phyloP scores from a whole-genome alignment of 441 rosid genomes.

The Erodium chrysanthum region DNA sequence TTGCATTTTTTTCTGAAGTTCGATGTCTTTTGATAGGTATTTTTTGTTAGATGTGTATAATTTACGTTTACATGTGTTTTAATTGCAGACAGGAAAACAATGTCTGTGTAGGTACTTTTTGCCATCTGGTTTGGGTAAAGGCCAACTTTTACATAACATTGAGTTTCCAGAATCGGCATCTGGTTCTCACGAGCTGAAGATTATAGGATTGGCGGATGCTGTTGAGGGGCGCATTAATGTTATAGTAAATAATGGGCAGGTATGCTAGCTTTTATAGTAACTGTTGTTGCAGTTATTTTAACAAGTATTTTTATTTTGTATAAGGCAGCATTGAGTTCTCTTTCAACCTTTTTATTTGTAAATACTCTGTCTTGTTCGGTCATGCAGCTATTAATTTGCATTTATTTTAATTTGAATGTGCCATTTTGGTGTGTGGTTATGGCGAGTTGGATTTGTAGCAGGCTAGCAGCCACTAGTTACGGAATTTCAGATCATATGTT shows the following conservation, averaged over 20 bases:
- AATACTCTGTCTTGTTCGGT: background rate
- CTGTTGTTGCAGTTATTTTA: background rate
- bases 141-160: conserved; percentile 31
- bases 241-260: conserved; percentile 68
- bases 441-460: background rate
- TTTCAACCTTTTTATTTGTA: conserved; percentile 4
- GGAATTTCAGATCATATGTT: conserved; percentile 6
- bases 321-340: background rate
- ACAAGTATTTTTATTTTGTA: background rate
- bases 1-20: conserved; percentile 6
- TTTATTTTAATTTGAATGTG: background rate
- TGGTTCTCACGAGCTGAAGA: conserved; percentile 46
- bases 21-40: conserved; percentile 12
- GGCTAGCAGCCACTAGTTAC: background rate
- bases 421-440: background rate
- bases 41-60: conserved; percentile 8
- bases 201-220: conserved; percentile 73
- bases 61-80: conserved; percentile 15
- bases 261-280: conserved; percentile 22
- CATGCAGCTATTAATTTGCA: background rate
- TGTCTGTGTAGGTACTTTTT: conserved; percentile 74
- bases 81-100: conserved; percentile 83
- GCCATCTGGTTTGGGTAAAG: conserved; percentile 52
- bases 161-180: conserved; percentile 44
- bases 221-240: conserved; percentile 79